These are phyloP conservation scores for Colletotrichum costaricense DNA, from an alignment of 2,329 filamentous ascomycete species.

Conservation along the genomic window DNA sequence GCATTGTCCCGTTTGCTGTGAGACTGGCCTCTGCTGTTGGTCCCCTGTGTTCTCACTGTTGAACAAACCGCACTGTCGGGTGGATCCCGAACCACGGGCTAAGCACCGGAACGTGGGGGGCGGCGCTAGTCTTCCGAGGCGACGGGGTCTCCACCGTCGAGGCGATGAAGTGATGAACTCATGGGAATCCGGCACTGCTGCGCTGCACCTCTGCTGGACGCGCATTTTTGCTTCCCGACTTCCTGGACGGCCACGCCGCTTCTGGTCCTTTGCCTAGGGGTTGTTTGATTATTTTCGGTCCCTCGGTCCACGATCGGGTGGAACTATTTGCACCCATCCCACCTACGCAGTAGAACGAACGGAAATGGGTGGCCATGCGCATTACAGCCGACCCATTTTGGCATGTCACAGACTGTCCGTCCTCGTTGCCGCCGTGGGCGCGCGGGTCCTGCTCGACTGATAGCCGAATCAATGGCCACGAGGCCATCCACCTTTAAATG, in stretches of 20 bases:
- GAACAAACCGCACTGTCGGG: background rate
- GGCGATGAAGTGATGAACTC: background rate
- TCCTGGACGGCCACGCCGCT: conserved; percentile 3
- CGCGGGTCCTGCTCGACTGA: background rate
- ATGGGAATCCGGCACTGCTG: conserved; percentile 3
- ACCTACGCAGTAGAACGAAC: background rate
- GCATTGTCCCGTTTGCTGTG: too few species aligned
- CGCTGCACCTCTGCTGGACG: background rate
- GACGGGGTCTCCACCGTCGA: background rate
- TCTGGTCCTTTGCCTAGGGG: background rate
- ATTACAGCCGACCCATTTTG: too few species aligned
- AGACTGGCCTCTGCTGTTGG: too few species aligned
- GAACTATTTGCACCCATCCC: background rate
- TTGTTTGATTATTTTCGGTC: background rate
- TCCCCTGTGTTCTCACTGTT: background rate
- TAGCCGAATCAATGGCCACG: background rate
- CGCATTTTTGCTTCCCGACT: background rate
- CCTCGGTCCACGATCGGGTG: background rate
- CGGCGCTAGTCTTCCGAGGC: background rate
- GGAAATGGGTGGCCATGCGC: background rate
- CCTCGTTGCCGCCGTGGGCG: background rate
- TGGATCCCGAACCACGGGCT: background rate
- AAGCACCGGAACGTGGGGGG: conserved; percentile 17
- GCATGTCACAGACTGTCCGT: too few species aligned
- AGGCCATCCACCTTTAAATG: background rate